Evolutionary conservation across 1,284 basidiomycete species (phyloP).

Genomic region (Stygiomarasmius scandens): DNA sequence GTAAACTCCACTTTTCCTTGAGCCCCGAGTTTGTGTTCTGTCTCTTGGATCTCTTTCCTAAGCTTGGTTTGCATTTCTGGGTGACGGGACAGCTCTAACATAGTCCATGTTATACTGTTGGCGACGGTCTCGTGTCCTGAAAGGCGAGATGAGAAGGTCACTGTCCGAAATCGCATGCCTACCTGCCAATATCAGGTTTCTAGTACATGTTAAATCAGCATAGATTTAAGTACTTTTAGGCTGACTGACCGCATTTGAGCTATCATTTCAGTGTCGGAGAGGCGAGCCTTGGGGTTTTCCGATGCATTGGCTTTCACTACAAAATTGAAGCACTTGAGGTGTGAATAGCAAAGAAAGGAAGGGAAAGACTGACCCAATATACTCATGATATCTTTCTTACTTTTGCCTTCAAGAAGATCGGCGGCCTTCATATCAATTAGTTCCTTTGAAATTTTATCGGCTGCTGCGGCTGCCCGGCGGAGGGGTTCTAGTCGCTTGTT

Average conservation of each 20-base stretch:
- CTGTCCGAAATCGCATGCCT: too few species aligned
- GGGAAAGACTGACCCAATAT: slow-evolving; percentile 4
- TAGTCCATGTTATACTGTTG: slow-evolving; percentile 36
- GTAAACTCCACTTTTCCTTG: slow-evolving; percentile 16
- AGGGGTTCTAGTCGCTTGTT: background rate
- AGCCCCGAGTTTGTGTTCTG: background rate
- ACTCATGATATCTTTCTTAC: slow-evolving; percentile 17
- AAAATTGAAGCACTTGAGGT: background rate
- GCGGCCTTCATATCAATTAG: slow-evolving; percentile 8
- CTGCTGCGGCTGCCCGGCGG: background rate
- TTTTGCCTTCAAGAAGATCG: slow-evolving; percentile 9
- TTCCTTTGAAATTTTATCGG: slow-evolving; percentile 6
- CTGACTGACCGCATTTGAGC: slow-evolving; percentile 53
- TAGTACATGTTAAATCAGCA: slow-evolving; percentile 16
- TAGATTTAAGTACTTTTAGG: background rate
- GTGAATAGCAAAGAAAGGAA: background rate
- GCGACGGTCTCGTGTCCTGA: slow-evolving; percentile 19
- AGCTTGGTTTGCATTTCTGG: slow-evolving; percentile 20
- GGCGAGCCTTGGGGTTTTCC: slow-evolving; percentile 41
- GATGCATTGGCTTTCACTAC: slow-evolving; percentile 57
- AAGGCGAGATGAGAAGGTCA: too few species aligned
- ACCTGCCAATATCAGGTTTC: slow-evolving; percentile 45
- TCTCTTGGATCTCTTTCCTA: slow-evolving; percentile 21
- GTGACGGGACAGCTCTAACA: slow-evolving; percentile 41
- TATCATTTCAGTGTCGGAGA: slow-evolving; percentile 54